Evolutionary conservation across 805 yeast species (phyloP), one percentile per base, ranked within the genome.

Genomic region (Cyberlindnera petersonii): DNA sequence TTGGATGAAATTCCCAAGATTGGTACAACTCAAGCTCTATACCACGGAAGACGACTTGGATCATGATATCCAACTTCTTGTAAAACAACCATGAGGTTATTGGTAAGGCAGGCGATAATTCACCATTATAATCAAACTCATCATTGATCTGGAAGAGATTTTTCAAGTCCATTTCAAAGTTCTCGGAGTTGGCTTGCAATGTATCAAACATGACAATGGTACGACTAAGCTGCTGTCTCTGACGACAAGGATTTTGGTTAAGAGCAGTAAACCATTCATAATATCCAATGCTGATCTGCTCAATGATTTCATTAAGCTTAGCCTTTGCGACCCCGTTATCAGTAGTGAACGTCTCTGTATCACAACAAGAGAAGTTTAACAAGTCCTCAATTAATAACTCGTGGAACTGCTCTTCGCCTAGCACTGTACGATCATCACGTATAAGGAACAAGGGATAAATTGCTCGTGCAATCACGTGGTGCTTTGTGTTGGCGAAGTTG

Each of bases 161-260:
- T 24, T 52, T 60, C 7, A 74, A 40, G 6, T 65, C 67, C 13
- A 69, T 47, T 55, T 87, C 97, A 26, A 79, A 66, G 5, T 66
- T 60, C 52, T 86, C 95, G 37, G 83, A 71, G 28, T 72, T 71
- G 9, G 84, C 93, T 53, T 91, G 97, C 23, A 86, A 63, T 2
- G 87, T 71, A 59, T 91, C 97, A 83, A 91, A 86, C 3, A 71
- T 48, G 32, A 72, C 52, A 39, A 78, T 53, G 52, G 72, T 65
- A 53, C 79, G 66, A 46, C 79, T 65, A 52, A 82, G 63, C 46
- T 82, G 75, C 56, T 86, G 96, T 46, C 96, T 75, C 53, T 86
- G 88, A 40, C 96, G 71, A 35, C 94, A 77, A 24, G 87, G 79
- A 52, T 91, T 91, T 57, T 80, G 82, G 6, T 77, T 67, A 14